Percentiles rank a stretch among this genome's conserved stretches.
Conservation (phyloP, 192 early-diverging fungal genomes). For the Dimargaris cristalligena region DNA sequence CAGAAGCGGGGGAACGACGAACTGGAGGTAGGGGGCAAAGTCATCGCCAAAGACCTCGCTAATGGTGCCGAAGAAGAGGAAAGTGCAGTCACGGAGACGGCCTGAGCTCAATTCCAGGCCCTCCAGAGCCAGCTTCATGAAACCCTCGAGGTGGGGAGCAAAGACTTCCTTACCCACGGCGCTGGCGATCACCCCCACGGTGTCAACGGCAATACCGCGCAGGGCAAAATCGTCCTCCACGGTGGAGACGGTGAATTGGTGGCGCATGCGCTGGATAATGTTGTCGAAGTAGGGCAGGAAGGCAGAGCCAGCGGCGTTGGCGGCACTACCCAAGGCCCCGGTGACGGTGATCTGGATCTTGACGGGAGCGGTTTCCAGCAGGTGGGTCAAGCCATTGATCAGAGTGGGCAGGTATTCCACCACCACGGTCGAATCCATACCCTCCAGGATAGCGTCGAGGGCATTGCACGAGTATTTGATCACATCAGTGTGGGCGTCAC, state of each 20-base stretch:
- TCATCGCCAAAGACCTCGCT: slow-evolving; percentile 68
- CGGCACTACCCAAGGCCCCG: slow-evolving; percentile 77
- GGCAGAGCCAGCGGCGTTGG: slow-evolving; percentile 59
- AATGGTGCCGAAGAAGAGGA: slow-evolving; percentile 70
- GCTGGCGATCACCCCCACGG: slow-evolving; percentile 68
- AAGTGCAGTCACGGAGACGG: slow-evolving; percentile 68
- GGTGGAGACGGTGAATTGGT: slow-evolving; percentile 50
- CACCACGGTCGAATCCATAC: slow-evolving; percentile 59
- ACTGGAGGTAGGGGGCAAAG: slow-evolving; percentile 55
- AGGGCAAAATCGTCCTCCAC: slow-evolving; percentile 57
- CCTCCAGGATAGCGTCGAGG: slow-evolving; percentile 78
- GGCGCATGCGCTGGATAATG: slow-evolving; percentile 46
- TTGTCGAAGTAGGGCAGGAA: slow-evolving; percentile 56
- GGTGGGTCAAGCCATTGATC: slow-evolving; percentile 61
- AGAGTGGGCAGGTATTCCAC: slow-evolving; percentile 66
- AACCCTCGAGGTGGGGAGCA: slow-evolving; percentile 50
- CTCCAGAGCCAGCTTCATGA: slow-evolving; percentile 61
- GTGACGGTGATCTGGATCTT: slow-evolving; percentile 64
- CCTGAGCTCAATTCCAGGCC: slow-evolving; percentile 56
- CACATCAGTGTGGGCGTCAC: slow-evolving; percentile 53
- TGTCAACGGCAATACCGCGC: slow-evolving; percentile 73
- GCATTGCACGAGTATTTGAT: slow-evolving; percentile 68
- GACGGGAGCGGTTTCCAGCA: slow-evolving; percentile 47
- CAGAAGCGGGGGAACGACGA: slow-evolving; percentile 67
- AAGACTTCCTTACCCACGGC: slow-evolving; percentile 74